Evolutionary conservation across 148 eudicot genomes (phyloP), one percentile per base, ranked within the genome.

Genomic region (Rhododendron ovatum): DNA sequence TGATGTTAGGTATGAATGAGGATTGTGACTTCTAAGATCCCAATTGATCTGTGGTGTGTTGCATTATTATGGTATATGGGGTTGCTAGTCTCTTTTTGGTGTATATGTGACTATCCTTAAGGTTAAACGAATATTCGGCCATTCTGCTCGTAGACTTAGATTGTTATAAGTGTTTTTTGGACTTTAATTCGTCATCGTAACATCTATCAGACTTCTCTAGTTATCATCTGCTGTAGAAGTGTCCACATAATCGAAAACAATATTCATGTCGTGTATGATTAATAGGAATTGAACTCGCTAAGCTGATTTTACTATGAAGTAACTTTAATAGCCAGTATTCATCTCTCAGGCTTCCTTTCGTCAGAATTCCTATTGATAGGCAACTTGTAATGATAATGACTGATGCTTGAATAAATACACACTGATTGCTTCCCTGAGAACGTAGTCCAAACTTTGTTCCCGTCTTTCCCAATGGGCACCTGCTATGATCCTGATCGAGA

Each of bases 1-100:
- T 74, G 99, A 95, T 85, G 88, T 96, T 57, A 94, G 92, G 98
- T 95, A 78, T 73, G 87, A 78, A 48, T 83, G 48, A 81, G 85
- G 47, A 26, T 28, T 65, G 26, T 41, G 26, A 71, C 50, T 30
- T 78, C 14, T 63, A n/a, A 78, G 79, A 84, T 84, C 18, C 26
- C 55, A 7, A 73, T 53, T 53, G 14, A 53, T 39, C 35, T 24
- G 11, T 37, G 20, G n/a, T 74, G 37, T 30, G 76, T 71, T 30
- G 7, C 51, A 51, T 4, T 20, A 20, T 37, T 47, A 73, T 30
- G 17, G 12, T 73, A 50, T 45, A 47, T 69, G 24, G 28, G 61
- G 61, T 61, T 84, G 41, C 41, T 30, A 73, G 63, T 39, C 65
- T 76, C 63, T 30, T 17, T 80, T n/a, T 9, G 26, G 14, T 3